These are phyloP conservation scores for Phytophthora litchii DNA, from an alignment of 352 stramenopile species.

Conservation along the genomic window DNA sequence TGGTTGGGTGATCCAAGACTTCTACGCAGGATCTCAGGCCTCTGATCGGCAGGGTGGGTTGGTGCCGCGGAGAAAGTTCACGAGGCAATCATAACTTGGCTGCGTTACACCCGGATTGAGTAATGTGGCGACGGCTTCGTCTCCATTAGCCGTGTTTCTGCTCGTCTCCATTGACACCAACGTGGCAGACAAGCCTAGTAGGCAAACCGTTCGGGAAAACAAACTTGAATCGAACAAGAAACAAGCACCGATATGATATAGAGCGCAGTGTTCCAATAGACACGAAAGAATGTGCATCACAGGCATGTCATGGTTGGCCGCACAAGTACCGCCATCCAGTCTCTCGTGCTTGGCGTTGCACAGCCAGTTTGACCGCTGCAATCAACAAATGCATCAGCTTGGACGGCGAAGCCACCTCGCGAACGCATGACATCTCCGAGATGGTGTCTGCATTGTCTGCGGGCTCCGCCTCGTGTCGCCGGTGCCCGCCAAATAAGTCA, in stretches of 20 bases:
- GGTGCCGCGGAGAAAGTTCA: conserved; percentile 21
- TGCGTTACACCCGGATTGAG: neutral
- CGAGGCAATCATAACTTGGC: conserved; percentile 6
- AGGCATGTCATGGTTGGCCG: neutral
- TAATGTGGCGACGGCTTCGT: neutral
- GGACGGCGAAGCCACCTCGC: conserved; percentile 21
- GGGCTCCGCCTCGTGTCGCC: neutral
- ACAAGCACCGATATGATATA: conserved; percentile 39
- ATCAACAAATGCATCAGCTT: conserved; percentile 25
- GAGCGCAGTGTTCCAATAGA: conserved; percentile 9
- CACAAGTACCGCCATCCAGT: neutral
- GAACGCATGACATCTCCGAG: conserved; percentile 11
- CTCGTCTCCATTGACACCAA: conserved; percentile 20
- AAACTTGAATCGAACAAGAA: conserved; percentile 26
- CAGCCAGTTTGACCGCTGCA: neutral
- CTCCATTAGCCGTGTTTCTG: conserved; percentile 16
- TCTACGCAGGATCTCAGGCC: conserved; percentile 12
- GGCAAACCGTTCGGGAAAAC: conserved; percentile 10
- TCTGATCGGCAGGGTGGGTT: conserved; percentile 14
- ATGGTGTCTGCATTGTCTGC: conserved; percentile 23
- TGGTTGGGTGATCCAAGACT: conserved; percentile 11
- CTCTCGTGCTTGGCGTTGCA: no score
- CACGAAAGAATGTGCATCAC: conserved; percentile 29
- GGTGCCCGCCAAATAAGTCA: conserved; percentile 26
- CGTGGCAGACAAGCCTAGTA: conserved; percentile 25